Evolutionary conservation across 768 basidiomycete species (phyloP).

Genomic region (Psilocybe tampanensis): DNA sequence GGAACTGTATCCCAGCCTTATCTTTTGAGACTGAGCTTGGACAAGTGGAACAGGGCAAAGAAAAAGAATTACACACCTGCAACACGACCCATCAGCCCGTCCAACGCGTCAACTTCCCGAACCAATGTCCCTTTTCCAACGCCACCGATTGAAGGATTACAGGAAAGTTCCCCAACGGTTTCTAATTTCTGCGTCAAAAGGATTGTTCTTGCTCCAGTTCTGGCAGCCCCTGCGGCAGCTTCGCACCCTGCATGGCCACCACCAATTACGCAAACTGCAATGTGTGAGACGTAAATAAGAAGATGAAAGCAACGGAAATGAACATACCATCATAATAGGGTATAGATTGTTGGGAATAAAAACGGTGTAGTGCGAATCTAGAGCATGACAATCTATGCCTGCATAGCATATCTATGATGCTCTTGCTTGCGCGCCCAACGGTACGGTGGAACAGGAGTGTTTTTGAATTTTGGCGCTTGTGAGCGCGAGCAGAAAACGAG

Average conservation of each 20-base stretch:
- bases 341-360: conserved; percentile 4
- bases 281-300: conserved; percentile 26
- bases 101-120: conserved; percentile 89
- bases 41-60: neutral
- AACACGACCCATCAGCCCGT: conserved; percentile 83
- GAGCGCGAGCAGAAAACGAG: neutral
- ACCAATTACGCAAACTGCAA: conserved; percentile 81
- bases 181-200: conserved; percentile 82
- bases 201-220: conserved; percentile 79
- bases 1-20: conserved; percentile 87
- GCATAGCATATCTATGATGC: neutral
- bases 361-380: neutral
- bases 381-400: neutral
- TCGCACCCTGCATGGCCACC: conserved; percentile 95
- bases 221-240: conserved; percentile 84
- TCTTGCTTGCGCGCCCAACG: too few species aligned
- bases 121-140: conserved; percentile 92
- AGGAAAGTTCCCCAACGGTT: conserved; percentile 82
- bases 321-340: conserved; percentile 18
- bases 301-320: neutral
- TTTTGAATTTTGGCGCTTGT: too few species aligned
- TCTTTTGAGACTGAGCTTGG: conserved; percentile 43
- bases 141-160: conserved; percentile 91
- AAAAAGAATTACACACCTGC: conserved; percentile 52
- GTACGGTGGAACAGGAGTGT: too few species aligned